A percentile compares a stretch with the other conserved stretches of the same genome.
These are phyloP conservation scores for Leonotis leonurus DNA, from an alignment of 257 asterid genomes.

Conservation along the genomic window DNA sequence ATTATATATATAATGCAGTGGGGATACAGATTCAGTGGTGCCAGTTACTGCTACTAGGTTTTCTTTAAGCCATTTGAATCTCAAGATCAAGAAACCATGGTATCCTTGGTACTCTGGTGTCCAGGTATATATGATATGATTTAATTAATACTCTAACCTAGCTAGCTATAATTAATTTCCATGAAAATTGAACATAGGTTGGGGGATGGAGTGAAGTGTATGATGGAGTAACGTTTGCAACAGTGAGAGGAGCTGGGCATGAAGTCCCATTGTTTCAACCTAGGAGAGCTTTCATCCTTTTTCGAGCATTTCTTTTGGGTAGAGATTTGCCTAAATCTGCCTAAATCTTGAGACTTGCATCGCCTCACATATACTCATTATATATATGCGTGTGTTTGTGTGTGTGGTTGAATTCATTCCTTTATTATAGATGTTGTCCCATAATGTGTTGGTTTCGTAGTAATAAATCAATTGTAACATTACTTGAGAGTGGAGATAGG, in stretches of 20 bases:
- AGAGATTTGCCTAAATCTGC: constrained; percentile 58
- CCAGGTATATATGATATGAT: no score
- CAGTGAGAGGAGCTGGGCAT: constrained; percentile 95
- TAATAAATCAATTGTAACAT: no score
- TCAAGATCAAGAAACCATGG: constrained; percentile 54
- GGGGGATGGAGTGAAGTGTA: constrained; percentile 93
- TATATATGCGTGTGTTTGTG: no score
- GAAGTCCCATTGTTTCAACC: constrained; percentile 87
- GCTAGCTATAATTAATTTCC: neutral
- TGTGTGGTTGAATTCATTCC: no score
- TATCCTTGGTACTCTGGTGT: constrained; percentile 70
- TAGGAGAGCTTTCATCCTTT: constrained; percentile 52
- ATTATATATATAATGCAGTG: constrained; percentile 53
- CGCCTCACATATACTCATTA: no score
- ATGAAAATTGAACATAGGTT: no score
- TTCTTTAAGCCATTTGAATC: constrained; percentile 65
- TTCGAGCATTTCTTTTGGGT: constrained; percentile 61
- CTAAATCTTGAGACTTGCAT: no score
- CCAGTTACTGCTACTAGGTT: constrained; percentile 88
- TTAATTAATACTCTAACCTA: no score
- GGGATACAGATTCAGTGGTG: constrained; percentile 80
- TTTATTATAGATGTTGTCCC: no score
- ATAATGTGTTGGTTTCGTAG: no score
- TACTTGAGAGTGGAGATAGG: no score
- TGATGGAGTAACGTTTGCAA: constrained; percentile 75